Evolutionary conservation across 345 rosid genomes (phyloP).

Genomic region (Linum trigynum): DNA sequence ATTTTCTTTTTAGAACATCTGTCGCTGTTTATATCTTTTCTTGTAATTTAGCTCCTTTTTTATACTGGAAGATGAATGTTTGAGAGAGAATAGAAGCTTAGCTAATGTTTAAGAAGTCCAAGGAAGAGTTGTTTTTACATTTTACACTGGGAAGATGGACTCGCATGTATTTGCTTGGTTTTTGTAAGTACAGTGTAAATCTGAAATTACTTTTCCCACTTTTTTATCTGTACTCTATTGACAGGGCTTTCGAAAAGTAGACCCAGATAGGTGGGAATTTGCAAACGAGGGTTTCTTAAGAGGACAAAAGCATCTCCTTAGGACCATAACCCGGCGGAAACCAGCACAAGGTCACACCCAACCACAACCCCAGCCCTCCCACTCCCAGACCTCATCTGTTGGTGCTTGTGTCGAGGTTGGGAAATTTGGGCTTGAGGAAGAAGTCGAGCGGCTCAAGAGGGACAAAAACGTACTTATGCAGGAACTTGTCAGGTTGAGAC

Average conservation of each 20-base stretch:
- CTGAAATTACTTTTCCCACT: neutral
- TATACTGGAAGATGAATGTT: too few relatives aligned
- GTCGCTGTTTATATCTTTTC: too few relatives aligned
- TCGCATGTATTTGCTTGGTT: neutral
- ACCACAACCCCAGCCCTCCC: slow-evolving; percentile 54
- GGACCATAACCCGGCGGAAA: slow-evolving; percentile 69
- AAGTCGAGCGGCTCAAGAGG: slow-evolving; percentile 94
- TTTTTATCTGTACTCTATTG: neutral
- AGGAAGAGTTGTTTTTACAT: too few relatives aligned
- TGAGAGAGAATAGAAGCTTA: too few relatives aligned
- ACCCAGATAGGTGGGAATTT: slow-evolving; percentile 97
- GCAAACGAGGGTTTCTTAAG: slow-evolving; percentile 89
- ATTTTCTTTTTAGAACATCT: too few relatives aligned
- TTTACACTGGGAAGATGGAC: neutral
- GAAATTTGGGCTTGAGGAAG: slow-evolving; percentile 94
- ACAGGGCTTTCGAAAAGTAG: slow-evolving; percentile 96
- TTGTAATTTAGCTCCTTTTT: too few relatives aligned
- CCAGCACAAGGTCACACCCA: slow-evolving; percentile 64
- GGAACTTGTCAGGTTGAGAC: slow-evolving; percentile 88
- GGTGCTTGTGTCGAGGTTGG: slow-evolving; percentile 96
- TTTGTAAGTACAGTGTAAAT: neutral
- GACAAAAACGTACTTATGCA: slow-evolving; percentile 98
- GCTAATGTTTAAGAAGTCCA: too few relatives aligned
- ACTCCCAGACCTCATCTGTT: slow-evolving; percentile 64
- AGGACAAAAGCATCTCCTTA: slow-evolving; percentile 85